Conservation (phyloP, 208 protist genomes). For the Tritrichomonas musculus region DNA sequence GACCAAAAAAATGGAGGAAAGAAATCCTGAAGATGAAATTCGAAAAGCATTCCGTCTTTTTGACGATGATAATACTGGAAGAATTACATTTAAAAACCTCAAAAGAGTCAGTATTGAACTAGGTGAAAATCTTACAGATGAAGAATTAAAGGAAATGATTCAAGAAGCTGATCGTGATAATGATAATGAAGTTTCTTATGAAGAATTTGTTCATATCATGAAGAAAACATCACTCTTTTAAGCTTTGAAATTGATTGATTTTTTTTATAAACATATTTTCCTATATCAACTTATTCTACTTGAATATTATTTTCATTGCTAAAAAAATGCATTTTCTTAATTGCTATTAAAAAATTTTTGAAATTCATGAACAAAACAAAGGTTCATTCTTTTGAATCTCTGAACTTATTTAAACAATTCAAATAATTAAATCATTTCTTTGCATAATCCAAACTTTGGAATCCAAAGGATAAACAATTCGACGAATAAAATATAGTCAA, state of each 20-base stretch:
- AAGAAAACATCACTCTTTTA: conserved; percentile 13
- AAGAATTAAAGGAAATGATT: no score
- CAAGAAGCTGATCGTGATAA: conserved; percentile 65
- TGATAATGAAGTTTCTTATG: conserved; percentile 60
- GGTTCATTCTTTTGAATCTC: no score
- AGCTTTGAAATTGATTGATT: not conserved
- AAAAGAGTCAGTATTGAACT: conserved; percentile 64
- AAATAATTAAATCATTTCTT: no score
- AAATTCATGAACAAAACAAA: no score
- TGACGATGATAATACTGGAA: conserved; percentile 59
- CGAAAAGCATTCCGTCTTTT: conserved; percentile 46
- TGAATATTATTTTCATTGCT: not conserved
- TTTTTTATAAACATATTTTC: not conserved
- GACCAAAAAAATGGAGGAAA: conserved; percentile 74
- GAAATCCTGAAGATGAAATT: conserved; percentile 63
- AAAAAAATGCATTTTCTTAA: not conserved
- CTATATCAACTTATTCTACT: not conserved
- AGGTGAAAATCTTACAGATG: conserved; percentile 67
- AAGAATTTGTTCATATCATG: conserved; percentile 51
- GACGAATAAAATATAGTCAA: no score
- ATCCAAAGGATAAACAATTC: no score
- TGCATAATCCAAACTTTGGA: no score
- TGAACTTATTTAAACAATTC: no score
- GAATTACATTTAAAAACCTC: conserved; percentile 88
- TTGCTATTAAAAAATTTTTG: not conserved